Conservation (phyloP, 139 green algal species). For the Tetradesmus obliquus region DNA sequence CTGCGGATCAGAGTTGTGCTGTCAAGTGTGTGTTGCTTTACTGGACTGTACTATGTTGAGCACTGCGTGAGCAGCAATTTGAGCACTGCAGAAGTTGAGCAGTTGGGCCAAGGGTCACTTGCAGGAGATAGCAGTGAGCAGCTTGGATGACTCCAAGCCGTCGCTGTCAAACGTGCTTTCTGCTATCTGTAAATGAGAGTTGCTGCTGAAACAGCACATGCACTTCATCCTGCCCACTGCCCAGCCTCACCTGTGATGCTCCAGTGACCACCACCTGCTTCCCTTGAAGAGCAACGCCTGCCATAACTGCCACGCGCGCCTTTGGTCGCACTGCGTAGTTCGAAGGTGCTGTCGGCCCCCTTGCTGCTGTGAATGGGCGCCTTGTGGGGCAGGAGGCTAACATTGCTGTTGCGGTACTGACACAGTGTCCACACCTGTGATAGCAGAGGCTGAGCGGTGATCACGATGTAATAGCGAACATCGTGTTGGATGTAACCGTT, state of each 20-base stretch:
- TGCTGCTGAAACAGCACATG: background rate
- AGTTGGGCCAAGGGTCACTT: background rate
- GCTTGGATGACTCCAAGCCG: no score
- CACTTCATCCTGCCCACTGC: background rate
- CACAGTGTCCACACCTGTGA: background rate
- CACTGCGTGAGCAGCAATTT: background rate
- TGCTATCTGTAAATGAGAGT: background rate
- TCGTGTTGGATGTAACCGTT: background rate
- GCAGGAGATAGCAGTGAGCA: background rate
- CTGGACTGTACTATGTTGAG: background rate
- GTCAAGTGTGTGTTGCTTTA: background rate
- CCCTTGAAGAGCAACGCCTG: background rate
- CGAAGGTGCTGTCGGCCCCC: background rate
- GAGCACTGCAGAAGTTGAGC: background rate
- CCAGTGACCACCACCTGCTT: constrained; percentile 20
- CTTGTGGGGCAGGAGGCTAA: background rate
- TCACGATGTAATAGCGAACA: background rate
- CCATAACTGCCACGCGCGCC: background rate
- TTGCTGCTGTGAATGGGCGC: background rate
- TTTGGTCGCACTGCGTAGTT: background rate
- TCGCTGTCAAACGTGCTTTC: background rate
- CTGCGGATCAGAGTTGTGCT: background rate
- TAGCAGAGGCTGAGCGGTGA: background rate
- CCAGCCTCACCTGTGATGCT: background rate
- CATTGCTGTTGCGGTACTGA: background rate